Evolutionary conservation across 1,284 basidiomycete genomes (phyloP).

Genomic region (Agaricales sp.): DNA sequence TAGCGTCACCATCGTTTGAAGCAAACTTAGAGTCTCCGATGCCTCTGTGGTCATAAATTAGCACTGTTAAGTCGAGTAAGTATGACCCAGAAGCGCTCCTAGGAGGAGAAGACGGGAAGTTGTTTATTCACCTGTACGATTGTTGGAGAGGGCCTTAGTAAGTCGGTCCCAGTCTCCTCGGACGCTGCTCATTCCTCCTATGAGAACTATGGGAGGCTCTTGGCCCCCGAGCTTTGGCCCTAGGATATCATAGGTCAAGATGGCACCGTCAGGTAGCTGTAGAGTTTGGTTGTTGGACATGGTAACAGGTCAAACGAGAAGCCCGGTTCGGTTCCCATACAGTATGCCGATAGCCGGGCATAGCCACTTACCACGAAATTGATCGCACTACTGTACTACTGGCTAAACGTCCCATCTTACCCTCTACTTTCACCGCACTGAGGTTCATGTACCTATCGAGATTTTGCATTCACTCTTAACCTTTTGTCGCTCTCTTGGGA

Average conservation of each 20-base stretch:
- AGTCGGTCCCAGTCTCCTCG: constrained; percentile 22
- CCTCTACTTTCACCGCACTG: too few species aligned
- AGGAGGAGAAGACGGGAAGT: neutral
- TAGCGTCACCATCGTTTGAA: constrained; percentile 19
- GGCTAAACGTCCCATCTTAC: too few species aligned
- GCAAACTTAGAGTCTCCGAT: constrained; percentile 28
- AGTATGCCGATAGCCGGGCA: too few species aligned
- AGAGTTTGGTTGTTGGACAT: too few species aligned
- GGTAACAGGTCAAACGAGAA: too few species aligned
- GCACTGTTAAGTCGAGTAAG: constrained; percentile 13
- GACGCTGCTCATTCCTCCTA: constrained; percentile 19
- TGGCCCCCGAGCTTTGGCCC: constrained; percentile 15
- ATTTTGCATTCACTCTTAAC: too few species aligned
- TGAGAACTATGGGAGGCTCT: constrained; percentile 17
- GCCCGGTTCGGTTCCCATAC: too few species aligned
- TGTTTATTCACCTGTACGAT: constrained; percentile 17
- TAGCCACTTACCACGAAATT: too few species aligned
- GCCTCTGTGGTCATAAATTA: constrained; percentile 26
- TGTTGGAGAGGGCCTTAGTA: constrained; percentile 13
- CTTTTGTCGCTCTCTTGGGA: too few species aligned
- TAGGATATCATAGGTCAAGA: constrained; percentile 20
- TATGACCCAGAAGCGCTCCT: neutral
- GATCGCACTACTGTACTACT: too few species aligned
- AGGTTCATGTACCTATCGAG: too few species aligned
- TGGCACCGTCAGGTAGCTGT: constrained; percentile 20